These are phyloP conservation scores for Baudoinia panamericana DNA, from an alignment of 495 filamentous ascomycete species.

Conservation along the genomic window DNA sequence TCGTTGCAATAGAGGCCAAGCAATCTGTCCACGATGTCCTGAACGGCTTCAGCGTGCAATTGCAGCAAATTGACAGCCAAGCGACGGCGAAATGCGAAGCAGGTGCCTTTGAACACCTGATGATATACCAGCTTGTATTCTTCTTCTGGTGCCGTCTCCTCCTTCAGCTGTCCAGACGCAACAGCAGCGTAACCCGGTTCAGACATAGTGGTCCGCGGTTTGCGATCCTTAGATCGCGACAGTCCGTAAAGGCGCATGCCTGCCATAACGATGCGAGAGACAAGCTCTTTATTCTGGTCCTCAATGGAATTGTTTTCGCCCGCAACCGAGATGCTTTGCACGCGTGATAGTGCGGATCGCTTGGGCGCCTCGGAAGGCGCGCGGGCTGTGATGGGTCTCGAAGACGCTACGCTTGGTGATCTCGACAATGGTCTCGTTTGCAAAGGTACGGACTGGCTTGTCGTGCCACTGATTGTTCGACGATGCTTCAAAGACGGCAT, in stretches of 20 bases:
- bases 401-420: slow-evolving; percentile 25
- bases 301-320: slow-evolving; percentile 32
- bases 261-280: slow-evolving; percentile 40
- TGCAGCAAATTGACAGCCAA: slow-evolving; percentile 24
- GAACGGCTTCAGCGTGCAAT: slow-evolving; percentile 23
- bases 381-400: slow-evolving; percentile 9
- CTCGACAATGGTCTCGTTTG: slow-evolving; percentile 19
- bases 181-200: slow-evolving; percentile 1
- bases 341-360: slow-evolving; percentile 23
- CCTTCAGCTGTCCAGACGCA: neutral
- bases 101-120: slow-evolving; percentile 47
- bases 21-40: slow-evolving; percentile 33
- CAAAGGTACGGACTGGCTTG: slow-evolving; percentile 4
- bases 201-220: slow-evolving; percentile 4
- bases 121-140: slow-evolving; percentile 56
- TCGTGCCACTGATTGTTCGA: neutral
- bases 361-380: slow-evolving; percentile 18
- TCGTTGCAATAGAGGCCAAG: slow-evolving; percentile 34
- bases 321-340: slow-evolving; percentile 31
- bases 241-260: slow-evolving; percentile 54
- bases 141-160: too few species aligned
- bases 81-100: slow-evolving; percentile 43
- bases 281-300: slow-evolving; percentile 33
- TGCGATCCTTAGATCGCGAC: slow-evolving; percentile 33
- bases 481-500: slow-evolving; percentile 15